These are phyloP conservation scores for Pyrenula aspistea DNA, from an alignment of 495 filamentous ascomycete species.

Conservation along the genomic window DNA sequence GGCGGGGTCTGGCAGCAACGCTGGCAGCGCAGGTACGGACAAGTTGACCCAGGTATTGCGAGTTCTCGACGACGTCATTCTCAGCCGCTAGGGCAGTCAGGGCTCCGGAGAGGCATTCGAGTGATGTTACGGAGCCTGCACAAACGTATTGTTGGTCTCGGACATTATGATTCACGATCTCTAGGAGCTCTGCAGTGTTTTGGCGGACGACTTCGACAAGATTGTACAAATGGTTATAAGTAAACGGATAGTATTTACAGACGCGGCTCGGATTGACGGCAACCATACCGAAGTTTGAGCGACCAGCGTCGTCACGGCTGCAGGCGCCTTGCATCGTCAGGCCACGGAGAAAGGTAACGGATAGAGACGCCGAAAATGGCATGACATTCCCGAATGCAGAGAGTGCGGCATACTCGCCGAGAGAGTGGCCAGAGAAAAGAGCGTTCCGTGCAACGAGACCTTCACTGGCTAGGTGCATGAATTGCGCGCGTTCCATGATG, in stretches of 20 bases:
- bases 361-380: conserved; percentile 13
- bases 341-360: conserved; percentile 30
- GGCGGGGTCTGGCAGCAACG: conserved; percentile 1
- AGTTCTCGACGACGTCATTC: conserved; percentile 1
- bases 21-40: neutral
- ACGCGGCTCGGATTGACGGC: conserved; percentile 27
- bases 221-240: conserved; percentile 8
- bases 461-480: conserved; percentile 16
- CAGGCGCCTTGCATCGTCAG: conserved; percentile 27
- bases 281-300: conserved; percentile 24
- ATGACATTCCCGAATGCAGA: conserved; percentile 16
- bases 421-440: conserved; percentile 28
- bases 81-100: neutral
- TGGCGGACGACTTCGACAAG: conserved; percentile 12
- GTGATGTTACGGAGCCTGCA: conserved; percentile 12
- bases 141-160: conserved; percentile 29
- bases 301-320: conserved; percentile 15
- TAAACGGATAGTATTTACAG: conserved; percentile 8
- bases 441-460: conserved; percentile 16
- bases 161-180: conserved; percentile 32
- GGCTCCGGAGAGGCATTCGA: conserved; percentile 1
- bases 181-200: conserved; percentile 15
- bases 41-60: neutral
- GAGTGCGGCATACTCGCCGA: conserved; percentile 28
- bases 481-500: conserved; percentile 22